These are phyloP conservation scores for Pleurotus citrinopileatus DNA, from an alignment of 768 basidiomycete species.

Conservation along the genomic window DNA sequence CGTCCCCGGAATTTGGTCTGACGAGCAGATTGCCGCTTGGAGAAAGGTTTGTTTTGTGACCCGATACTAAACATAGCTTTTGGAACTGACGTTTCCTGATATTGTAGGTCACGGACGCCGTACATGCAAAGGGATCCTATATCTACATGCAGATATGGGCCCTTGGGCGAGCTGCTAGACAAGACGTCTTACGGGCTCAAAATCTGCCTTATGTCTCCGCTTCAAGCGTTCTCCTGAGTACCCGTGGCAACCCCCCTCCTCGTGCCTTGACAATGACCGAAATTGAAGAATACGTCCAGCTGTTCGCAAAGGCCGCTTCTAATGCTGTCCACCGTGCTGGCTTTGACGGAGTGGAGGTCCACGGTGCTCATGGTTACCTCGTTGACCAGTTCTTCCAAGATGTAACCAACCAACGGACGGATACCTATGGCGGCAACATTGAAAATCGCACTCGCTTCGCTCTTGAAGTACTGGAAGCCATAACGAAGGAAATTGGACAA, in stretches of 20 bases:
- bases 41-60: conserved; percentile 36
- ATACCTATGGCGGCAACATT: conserved; percentile 51
- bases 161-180: conserved; percentile 40
- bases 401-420: conserved; percentile 39
- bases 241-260: not conserved
- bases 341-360: conserved; percentile 62
- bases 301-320: conserved; percentile 43
- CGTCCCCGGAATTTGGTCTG: conserved; percentile 49
- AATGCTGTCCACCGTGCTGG: conserved; percentile 48
- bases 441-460: conserved; percentile 48
- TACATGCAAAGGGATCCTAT: conserved; percentile 46
- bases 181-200: conserved; percentile 32
- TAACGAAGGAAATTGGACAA: conserved; percentile 45
- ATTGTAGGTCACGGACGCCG: conserved; percentile 30
- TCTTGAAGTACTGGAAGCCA: conserved; percentile 41
- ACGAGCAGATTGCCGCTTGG: conserved; percentile 55
- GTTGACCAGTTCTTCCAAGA: conserved; percentile 47
- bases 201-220: conserved; percentile 31
- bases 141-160: conserved; percentile 62
- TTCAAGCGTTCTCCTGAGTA: conserved; percentile 24
- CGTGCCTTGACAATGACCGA: conserved; percentile 31
- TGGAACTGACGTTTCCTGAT: not conserved
- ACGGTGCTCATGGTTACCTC: conserved; percentile 27
- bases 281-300: conserved; percentile 34
- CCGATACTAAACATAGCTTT: not conserved